These are phyloP conservation scores for Maudiozyma serrabonitensis DNA, from an alignment of 805 yeast genomes.

Conservation along the genomic window DNA sequence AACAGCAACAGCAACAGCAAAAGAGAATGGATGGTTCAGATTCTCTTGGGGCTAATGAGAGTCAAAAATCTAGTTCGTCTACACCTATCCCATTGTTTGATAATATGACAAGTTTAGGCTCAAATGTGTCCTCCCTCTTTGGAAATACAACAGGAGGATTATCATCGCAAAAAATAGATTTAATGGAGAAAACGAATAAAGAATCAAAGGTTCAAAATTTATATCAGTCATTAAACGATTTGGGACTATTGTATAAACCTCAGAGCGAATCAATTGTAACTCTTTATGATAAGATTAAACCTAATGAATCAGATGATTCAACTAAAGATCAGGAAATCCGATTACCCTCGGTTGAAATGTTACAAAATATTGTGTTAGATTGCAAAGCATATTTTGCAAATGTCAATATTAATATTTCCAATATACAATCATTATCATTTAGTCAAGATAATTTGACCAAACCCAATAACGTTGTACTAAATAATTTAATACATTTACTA, in stretches of 20 bases:
- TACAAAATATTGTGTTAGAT: conserved; percentile 21
- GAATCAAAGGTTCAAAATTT: conserved; percentile 13
- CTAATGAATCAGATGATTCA: conserved; percentile 2
- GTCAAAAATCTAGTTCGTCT: neutral
- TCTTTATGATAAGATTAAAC: conserved; percentile 15
- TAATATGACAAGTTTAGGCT: neutral
- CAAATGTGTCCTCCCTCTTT: conserved; percentile 14
- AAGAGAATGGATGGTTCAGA: neutral
- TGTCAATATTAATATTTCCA: conserved; percentile 21
- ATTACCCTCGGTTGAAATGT: conserved; percentile 18
- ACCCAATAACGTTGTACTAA: conserved; percentile 21
- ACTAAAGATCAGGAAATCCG: neutral
- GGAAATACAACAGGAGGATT: conserved; percentile 9
- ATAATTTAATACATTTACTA: conserved; percentile 23
- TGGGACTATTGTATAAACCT: conserved; percentile 19
- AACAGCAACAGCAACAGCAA: conserved; percentile 6
- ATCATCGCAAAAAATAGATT: conserved; percentile 11
- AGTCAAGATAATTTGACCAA: conserved; percentile 27
- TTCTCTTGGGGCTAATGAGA: neutral
- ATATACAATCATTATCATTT: conserved; percentile 23
- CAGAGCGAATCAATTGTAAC: conserved; percentile 23
- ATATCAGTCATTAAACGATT: conserved; percentile 16
- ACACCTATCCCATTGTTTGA: conserved; percentile 4
- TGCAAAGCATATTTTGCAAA: conserved; percentile 26
- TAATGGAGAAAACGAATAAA: conserved; percentile 13